Evolutionary conservation across 139 green algal species (phyloP).

Genomic region (Tetradesmus lagerheimii): DNA sequence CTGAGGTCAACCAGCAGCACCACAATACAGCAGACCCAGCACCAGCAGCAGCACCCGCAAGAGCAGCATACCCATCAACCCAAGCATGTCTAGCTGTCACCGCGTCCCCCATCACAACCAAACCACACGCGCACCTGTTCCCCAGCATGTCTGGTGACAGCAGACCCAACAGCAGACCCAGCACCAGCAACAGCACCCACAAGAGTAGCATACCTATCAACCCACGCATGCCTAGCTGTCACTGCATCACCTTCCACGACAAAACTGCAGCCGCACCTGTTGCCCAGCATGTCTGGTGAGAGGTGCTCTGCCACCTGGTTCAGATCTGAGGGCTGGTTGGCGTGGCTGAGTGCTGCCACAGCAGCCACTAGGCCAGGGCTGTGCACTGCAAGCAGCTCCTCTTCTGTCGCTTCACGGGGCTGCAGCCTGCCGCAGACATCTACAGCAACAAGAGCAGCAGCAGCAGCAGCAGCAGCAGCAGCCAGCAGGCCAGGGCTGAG

Average conservation of each 20-base stretch:
- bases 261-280: slow-evolving; percentile 32
- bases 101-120: too few species aligned
- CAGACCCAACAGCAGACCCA: too few species aligned
- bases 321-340: background rate
- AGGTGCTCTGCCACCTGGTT: slow-evolving; percentile 30
- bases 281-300: slow-evolving; percentile 37
- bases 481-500: background rate
- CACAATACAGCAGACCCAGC: too few species aligned
- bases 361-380: slow-evolving; percentile 61
- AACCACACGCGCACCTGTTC: too few species aligned
- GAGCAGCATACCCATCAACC: too few species aligned
- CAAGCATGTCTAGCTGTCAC: too few species aligned
- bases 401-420: slow-evolving; percentile 60
- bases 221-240: too few species aligned
- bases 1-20: too few species aligned
- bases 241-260: background rate
- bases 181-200: too few species aligned
- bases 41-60: background rate
- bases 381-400: slow-evolving; percentile 76
- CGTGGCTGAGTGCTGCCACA: slow-evolving; percentile 43
- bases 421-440: slow-evolving; percentile 58
- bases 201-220: too few species aligned
- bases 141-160: too few species aligned
- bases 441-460: slow-evolving; percentile 8
- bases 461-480: background rate